phyloP scores from a whole-genome alignment of 768 basidiomycete species.

The Phlebiopsis gigantea region DNA sequence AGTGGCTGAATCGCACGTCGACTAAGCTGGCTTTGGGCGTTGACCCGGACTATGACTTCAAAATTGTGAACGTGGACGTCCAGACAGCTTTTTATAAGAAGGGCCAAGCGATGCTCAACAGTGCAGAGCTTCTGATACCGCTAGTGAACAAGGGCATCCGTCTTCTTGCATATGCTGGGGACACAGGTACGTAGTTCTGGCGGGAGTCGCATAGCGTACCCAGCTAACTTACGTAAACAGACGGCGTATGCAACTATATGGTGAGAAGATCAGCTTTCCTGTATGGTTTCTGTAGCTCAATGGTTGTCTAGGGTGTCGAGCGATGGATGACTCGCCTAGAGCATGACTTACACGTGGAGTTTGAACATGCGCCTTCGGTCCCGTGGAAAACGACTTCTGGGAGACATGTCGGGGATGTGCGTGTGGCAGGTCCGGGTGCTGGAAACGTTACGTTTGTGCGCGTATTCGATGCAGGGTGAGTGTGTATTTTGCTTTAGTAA shows the following conservation, averaged over 20 bases:
- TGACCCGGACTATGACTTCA: slow-evolving; percentile 27
- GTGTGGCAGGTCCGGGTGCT: slow-evolving; percentile 36
- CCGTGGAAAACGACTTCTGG: slow-evolving; percentile 31
- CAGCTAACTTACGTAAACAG: slow-evolving; percentile 3
- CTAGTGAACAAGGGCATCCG: slow-evolving; percentile 46
- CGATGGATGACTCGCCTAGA: slow-evolving; percentile 36
- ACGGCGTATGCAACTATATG: slow-evolving; percentile 36
- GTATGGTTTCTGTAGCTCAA: background rate
- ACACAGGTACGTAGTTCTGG: slow-evolving; percentile 23
- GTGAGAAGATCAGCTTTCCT: slow-evolving; percentile 7
- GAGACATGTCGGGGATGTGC: slow-evolving; percentile 36
- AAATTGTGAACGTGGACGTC: slow-evolving; percentile 31
- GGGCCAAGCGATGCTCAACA: slow-evolving; percentile 46
- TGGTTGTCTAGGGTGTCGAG: slow-evolving; percentile 32
- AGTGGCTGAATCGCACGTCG: slow-evolving; percentile 43
- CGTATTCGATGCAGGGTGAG: slow-evolving; percentile 42
- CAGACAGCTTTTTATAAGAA: slow-evolving; percentile 40
- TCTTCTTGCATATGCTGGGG: slow-evolving; percentile 33
- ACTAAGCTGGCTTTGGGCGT: slow-evolving; percentile 42
- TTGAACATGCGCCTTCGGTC: slow-evolving; percentile 24
- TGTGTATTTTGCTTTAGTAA: background rate
- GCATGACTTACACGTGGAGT: slow-evolving; percentile 34
- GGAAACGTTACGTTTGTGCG: slow-evolving; percentile 47
- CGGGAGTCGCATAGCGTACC: background rate
- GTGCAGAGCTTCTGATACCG: slow-evolving; percentile 42